Evolutionary conservation across 371 early-diverging fungal genomes (phyloP), one percentile per base, ranked within the genome.

Genomic region (Rhizopus microsporus): DNA sequence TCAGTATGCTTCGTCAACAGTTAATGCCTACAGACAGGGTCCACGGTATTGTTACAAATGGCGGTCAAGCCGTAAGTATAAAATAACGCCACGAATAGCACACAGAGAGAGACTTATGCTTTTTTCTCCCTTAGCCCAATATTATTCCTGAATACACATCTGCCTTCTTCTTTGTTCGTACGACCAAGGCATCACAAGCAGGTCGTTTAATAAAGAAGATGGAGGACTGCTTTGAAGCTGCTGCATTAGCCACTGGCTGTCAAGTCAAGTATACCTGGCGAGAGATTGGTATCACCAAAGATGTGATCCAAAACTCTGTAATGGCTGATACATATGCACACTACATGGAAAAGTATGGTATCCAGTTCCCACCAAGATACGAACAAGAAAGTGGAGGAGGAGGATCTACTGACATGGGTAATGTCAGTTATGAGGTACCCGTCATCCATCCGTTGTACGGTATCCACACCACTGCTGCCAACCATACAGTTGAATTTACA

Each of bases 351-450:
- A 66, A 72, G 6, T 67, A 72, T 37, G 82, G 83, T 13, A 65
- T 81, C 16, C 53, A 63, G 16, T 81, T 80, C 52, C 39, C 67
- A 1, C 43, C 80, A 5, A 67, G 69, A 6, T 57, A 64, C 1
- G 69, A 64, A 0, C 83, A 85, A 53, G 65, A 76, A 45, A 64
- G 68, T 13, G 39, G 38, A 3, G 76, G 59, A 10, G 66, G 68
- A 38, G 90, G 85, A 0, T 81, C 83, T 3, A 89, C 91, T 0
- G 93, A 93, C 56, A 87, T 91, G 81, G 93, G 92, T 51, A 91
- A 91, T 46, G 77, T 83, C n/a, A 77, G 79, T 31, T 71, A 77
- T 16, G 80, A 72, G 33, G 52, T 81, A 37, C 85, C 85, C 9
- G 62, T 63, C 1, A 60, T 80, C 35, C 85, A 85, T 49, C 85